Percentiles rank a stretch among this genome's conserved stretches.
Evolutionary conservation across 2,329 filamentous ascomycete species (phyloP).

Genomic region (Plectosphaerella sp.): DNA sequence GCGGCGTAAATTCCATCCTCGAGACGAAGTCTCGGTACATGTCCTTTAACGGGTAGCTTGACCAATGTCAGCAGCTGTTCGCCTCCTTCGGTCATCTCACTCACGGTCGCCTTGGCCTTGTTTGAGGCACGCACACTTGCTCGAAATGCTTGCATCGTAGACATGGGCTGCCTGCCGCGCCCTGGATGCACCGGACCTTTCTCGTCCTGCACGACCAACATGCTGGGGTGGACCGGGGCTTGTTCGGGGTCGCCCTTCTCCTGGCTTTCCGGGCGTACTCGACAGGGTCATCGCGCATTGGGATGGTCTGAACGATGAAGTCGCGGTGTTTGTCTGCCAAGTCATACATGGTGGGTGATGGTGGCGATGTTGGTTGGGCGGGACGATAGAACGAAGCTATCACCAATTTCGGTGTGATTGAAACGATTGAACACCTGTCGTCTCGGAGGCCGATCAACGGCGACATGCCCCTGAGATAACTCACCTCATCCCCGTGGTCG

Average conservation of each 20-base stretch:
- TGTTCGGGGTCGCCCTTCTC: neutral
- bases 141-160: neutral
- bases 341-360: too few species aligned
- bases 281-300: too few species aligned
- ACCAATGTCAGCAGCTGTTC: too few species aligned
- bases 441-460: too few species aligned
- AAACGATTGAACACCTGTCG: too few species aligned
- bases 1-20: neutral
- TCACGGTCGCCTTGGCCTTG: neutral
- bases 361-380: too few species aligned
- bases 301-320: too few species aligned
- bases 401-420: too few species aligned
- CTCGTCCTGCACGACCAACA: neutral
- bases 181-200: neutral
- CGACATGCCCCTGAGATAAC: too few species aligned
- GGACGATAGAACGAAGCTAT: too few species aligned
- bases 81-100: neutral
- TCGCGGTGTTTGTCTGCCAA: too few species aligned
- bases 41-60: neutral
- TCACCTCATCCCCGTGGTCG: too few species aligned
- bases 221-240: neutral
- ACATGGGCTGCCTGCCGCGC: neutral
- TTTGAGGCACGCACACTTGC: neutral
- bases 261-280: neutral
- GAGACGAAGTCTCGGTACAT: neutral